These are phyloP conservation scores for Coemansia guatemalensis DNA, from an alignment of 192 early-diverging fungal genomes.

Conservation along the genomic window DNA sequence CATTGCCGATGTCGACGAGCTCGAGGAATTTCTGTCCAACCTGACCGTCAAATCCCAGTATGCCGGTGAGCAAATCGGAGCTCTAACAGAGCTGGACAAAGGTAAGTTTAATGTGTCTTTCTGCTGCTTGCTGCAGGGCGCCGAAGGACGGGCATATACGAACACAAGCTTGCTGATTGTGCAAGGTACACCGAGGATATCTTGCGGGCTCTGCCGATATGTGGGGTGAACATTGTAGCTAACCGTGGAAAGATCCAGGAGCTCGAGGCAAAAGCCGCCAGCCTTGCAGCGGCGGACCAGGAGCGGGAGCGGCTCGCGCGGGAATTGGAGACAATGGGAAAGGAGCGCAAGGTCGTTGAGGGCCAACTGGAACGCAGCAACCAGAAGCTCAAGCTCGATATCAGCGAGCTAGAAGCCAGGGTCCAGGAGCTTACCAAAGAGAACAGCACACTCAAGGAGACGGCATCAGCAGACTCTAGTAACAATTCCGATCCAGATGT, in stretches of 20 bases:
- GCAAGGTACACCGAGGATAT: too few species aligned
- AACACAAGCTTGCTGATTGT: too few species aligned
- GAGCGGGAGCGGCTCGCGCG: conserved; percentile 9
- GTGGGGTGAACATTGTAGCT: conserved; percentile 4
- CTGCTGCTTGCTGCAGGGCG: background rate
- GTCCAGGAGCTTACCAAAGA: conserved; percentile 5
- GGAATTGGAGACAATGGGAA: conserved; percentile 28
- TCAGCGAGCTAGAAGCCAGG: conserved; percentile 12
- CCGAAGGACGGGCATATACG: too few species aligned
- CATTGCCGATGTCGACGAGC: conserved; percentile 53
- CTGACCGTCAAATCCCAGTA: conserved; percentile 46
- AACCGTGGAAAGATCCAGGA: conserved; percentile 36
- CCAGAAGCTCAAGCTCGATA: conserved; percentile 41
- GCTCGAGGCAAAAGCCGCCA: conserved; percentile 17
- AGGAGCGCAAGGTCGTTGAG: conserved; percentile 42
- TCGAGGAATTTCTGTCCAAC: conserved; percentile 48
- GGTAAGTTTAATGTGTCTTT: background rate
- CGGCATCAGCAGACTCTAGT: background rate
- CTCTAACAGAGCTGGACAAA: conserved; percentile 48
- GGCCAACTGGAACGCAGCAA: conserved; percentile 44
- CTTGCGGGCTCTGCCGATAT: background rate
- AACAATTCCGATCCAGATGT: conserved; percentile 10
- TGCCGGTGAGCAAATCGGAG: conserved; percentile 51
- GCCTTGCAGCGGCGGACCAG: conserved; percentile 2
- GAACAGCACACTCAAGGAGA: conserved; percentile 2